A percentile compares a stretch with the other conserved stretches of the same genome.
phyloP scores from a whole-genome alignment of 1,284 basidiomycete genomes.

The Puccinia triticina region DNA sequence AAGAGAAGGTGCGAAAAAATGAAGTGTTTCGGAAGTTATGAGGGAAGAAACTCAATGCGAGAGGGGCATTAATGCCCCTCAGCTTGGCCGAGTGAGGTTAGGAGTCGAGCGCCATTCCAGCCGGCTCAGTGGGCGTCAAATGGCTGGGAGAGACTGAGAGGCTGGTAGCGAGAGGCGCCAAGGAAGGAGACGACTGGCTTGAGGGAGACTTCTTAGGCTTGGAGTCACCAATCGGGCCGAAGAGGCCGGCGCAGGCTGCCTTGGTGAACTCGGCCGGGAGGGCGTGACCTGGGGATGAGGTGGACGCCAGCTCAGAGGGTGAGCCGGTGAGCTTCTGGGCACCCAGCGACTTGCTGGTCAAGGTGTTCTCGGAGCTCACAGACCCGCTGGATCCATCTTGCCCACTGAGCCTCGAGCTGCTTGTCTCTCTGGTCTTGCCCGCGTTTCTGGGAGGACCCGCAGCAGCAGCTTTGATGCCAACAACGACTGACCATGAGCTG shows the following conservation, averaged over 20 bases:
- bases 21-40: not conserved
- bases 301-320: not conserved
- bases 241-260: slow-evolving; percentile 22
- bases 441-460: not conserved
- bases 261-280: slow-evolving; percentile 29
- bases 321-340: not conserved
- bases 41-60: not conserved
- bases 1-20: not conserved
- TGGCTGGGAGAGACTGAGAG: not conserved
- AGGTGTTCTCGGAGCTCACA: not conserved
- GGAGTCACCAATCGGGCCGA: slow-evolving; percentile 34
- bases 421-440: not conserved
- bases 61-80: not conserved
- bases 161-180: not conserved
- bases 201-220: slow-evolving; percentile 4
- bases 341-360: not conserved
- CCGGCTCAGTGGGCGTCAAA: not conserved
- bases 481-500: slow-evolving; percentile 18
- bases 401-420: not conserved
- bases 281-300: slow-evolving; percentile 11
- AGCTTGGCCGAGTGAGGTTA: not conserved
- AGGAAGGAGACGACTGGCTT: not conserved
- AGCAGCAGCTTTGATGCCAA: slow-evolving; percentile 11
- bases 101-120: not conserved
- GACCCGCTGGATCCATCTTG: not conserved